Percentiles rank a stretch among this genome's conserved stretches.
These are phyloP conservation scores for Cryptococcus hybrid DNA, from an alignment of 1,284 basidiomycete genomes.

Conservation along the genomic window DNA sequence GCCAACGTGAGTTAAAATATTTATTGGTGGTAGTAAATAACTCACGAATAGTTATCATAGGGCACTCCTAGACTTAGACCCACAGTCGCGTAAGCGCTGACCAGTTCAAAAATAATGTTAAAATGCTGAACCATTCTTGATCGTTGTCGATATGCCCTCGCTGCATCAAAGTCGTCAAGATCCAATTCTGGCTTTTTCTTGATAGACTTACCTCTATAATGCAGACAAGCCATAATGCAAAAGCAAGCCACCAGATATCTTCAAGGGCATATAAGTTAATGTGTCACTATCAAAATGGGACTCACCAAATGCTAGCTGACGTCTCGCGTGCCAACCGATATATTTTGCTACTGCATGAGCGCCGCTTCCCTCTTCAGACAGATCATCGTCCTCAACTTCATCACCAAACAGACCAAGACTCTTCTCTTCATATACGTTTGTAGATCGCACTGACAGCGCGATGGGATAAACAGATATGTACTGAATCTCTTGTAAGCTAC, in stretches of 20 bases:
- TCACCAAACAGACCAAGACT: conserved; percentile 72
- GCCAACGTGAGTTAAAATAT: conserved; percentile 37
- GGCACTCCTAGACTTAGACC: conserved; percentile 76
- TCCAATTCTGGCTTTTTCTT: not conserved
- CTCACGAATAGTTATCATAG: conserved; percentile 52
- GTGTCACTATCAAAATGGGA: not conserved
- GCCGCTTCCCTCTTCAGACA: conserved; percentile 37
- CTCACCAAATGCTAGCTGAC: conserved; percentile 17
- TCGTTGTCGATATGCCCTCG: conserved; percentile 60
- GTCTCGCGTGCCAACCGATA: conserved; percentile 43
- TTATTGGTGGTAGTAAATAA: conserved; percentile 2
- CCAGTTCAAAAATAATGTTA: conserved; percentile 56
- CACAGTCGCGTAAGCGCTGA: conserved; percentile 89
- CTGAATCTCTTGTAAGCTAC: conserved; percentile 17
- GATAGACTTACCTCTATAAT: conserved; percentile 65
- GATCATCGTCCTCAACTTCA: conserved; percentile 53
- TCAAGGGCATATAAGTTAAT: not conserved
- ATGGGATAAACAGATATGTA: conserved; percentile 56
- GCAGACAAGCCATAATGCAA: conserved; percentile 76
- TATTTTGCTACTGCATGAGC: conserved; percentile 50
- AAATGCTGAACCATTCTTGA: conserved; percentile 71
- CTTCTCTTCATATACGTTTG: conserved; percentile 95
- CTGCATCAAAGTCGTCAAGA: conserved; percentile 43
- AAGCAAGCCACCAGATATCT: conserved; percentile 86
- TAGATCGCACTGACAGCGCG: conserved; percentile 79